A percentile compares a stretch with the other conserved stretches of the same genome.
Conservation (phyloP, 108 stramenopile species). For the Phaeodactylum tricornutum region DNA sequence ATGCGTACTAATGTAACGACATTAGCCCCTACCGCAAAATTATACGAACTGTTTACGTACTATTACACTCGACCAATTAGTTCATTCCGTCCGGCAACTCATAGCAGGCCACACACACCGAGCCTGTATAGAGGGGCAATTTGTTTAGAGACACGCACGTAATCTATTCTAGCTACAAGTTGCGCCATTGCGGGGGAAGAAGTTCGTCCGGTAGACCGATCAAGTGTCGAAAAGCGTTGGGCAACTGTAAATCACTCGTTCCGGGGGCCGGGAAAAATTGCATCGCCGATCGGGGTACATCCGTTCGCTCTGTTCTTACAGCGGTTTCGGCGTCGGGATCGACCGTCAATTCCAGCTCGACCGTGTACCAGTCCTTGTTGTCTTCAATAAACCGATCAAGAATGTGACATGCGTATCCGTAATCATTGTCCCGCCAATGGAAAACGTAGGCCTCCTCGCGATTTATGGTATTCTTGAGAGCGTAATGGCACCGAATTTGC, state of each 20-base stretch:
- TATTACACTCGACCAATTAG: too few species aligned
- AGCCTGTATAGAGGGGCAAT: too few species aligned
- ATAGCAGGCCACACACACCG: too few species aligned
- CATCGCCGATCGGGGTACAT: conserved; percentile 29
- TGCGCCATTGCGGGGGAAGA: conserved; percentile 30
- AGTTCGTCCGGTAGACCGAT: conserved; percentile 36
- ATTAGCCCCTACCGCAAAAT: too few species aligned
- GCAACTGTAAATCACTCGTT: conserved; percentile 31
- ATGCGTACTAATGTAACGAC: too few species aligned
- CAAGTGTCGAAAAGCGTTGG: conserved; percentile 40
- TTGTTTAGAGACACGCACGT: too few species aligned
- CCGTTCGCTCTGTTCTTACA: not conserved
- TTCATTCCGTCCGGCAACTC: too few species aligned
- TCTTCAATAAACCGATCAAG: conserved; percentile 10
- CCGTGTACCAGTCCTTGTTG: conserved; percentile 9
- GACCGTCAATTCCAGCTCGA: conserved; percentile 12
- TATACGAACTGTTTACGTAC: too few species aligned
- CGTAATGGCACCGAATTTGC: conserved; percentile 19
- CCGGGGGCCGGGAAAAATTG: conserved; percentile 34
- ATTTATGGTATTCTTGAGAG: conserved; percentile 10
- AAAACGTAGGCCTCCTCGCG: conserved; percentile 11
- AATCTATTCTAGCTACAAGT: too few species aligned
- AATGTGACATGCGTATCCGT: conserved; percentile 19
- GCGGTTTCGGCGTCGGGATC: too few species aligned
- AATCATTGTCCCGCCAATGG: conserved; percentile 4